A percentile compares a stretch with the other conserved stretches of the same genome.
Evolutionary conservation across 1,284 basidiomycete genomes (phyloP).

Genomic region (Ganoderma multipileum): DNA sequence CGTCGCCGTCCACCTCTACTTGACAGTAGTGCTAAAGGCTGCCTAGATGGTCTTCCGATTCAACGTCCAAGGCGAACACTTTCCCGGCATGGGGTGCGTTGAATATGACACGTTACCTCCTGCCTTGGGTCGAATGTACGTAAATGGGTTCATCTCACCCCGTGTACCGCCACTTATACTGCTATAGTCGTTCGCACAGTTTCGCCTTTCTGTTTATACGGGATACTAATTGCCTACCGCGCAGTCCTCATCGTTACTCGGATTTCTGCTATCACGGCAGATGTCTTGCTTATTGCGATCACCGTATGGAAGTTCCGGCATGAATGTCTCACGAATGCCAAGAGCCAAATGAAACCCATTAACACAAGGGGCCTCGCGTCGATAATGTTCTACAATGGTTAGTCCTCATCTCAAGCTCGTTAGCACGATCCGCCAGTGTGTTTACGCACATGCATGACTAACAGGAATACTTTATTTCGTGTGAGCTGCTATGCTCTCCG

Average conservation of each 20-base stretch:
- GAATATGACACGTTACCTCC: not conserved
- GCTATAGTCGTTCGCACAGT: not conserved
- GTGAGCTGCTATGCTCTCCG: not conserved
- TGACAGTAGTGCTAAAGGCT: not conserved
- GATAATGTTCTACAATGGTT: not conserved
- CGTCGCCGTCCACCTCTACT: not conserved
- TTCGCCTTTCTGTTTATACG: not conserved
- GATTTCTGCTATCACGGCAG: not conserved
- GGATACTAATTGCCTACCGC: not conserved
- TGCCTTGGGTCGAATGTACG: not conserved
- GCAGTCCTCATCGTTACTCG: not conserved
- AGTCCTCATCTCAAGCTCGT: not conserved
- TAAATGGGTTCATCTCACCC: not conserved
- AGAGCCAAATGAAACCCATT: not conserved
- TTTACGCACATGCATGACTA: too few relatives aligned
- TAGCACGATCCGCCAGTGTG: not conserved
- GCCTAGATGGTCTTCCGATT: not conserved
- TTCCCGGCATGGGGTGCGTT: not conserved
- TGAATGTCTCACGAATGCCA: not conserved
- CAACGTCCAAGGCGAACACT: not conserved
- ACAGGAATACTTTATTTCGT: not conserved
- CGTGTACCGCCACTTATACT: not conserved
- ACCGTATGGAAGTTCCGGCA: not conserved
- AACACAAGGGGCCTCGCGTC: not conserved
- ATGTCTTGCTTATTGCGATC: not conserved